A percentile compares a stretch with the other conserved stretches of the same genome.
phyloP scores from a whole-genome alignment of 805 yeast species.

The Nematodospora valgi region DNA sequence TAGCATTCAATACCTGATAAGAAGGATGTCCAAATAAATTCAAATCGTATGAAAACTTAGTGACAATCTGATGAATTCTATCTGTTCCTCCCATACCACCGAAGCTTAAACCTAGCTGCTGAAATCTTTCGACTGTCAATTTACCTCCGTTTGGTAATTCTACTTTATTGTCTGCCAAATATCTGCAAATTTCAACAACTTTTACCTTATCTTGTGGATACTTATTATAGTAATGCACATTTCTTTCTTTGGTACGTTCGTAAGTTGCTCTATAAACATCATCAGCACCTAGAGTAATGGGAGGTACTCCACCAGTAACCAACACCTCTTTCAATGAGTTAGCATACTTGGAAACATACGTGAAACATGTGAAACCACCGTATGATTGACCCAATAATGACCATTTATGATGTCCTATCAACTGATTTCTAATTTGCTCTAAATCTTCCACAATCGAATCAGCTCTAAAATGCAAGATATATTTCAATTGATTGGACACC shows the following conservation, averaged over 20 bases:
- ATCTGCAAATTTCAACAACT: constrained; percentile 36
- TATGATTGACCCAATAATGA: constrained; percentile 53
- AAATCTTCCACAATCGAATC: constrained; percentile 51
- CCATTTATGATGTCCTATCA: constrained; percentile 43
- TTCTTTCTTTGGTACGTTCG: constrained; percentile 44
- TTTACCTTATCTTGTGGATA: constrained; percentile 45
- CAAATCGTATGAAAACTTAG: constrained; percentile 39
- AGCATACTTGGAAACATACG: constrained; percentile 47
- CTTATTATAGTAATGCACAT: constrained; percentile 43
- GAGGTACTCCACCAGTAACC: constrained; percentile 60
- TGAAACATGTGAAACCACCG: constrained; percentile 52
- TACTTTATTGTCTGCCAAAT: constrained; percentile 26
- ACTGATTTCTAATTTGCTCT: constrained; percentile 40
- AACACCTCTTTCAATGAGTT: constrained; percentile 40
- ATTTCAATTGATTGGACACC: constrained; percentile 31
- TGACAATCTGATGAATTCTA: constrained; percentile 41
- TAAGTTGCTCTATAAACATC: constrained; percentile 50
- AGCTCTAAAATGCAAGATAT: constrained; percentile 46
- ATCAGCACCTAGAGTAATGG: constrained; percentile 41
- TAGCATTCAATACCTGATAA: constrained; percentile 27
- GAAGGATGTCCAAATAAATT: constrained; percentile 31
- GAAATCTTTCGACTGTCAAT: constrained; percentile 49
- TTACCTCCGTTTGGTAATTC: constrained; percentile 50
- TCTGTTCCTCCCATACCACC: constrained; percentile 53
- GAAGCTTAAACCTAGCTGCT: constrained; percentile 48